Evolutionary conservation across 768 basidiomycete species (phyloP).

Genomic region (Hygrophorus russula): DNA sequence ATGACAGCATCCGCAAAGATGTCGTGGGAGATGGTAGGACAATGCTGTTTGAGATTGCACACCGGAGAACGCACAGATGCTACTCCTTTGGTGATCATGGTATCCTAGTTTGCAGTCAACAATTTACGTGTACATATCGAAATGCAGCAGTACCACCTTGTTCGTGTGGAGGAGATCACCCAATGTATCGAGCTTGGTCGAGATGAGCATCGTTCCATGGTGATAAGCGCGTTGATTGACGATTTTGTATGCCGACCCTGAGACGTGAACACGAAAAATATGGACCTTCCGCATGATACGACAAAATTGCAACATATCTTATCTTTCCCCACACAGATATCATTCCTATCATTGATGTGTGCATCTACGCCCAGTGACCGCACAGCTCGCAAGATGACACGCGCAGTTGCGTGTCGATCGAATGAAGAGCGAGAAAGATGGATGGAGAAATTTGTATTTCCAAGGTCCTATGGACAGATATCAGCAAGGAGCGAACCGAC

Average conservation of each 20-base stretch:
- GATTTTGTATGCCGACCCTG: slow-evolving; percentile 97
- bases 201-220: slow-evolving; percentile 97
- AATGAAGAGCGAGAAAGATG: slow-evolving; percentile 77
- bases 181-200: slow-evolving; percentile 60
- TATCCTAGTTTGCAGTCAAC: slow-evolving; percentile 33
- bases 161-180: slow-evolving; percentile 53
- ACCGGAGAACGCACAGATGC: slow-evolving; percentile 91
- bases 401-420: slow-evolving; percentile 66
- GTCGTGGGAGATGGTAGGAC: slow-evolving; percentile 46
- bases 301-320: slow-evolving; percentile 61
- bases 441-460: slow-evolving; percentile 96
- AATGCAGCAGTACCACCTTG: slow-evolving; percentile 47
- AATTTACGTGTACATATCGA: background rate
- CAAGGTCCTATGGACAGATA: slow-evolving; percentile 58
- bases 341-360: slow-evolving; percentile 79
- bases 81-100: slow-evolving; percentile 78
- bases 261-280: slow-evolving; percentile 45
- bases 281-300: background rate
- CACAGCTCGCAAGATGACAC: slow-evolving; percentile 69
- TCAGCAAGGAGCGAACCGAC: background rate
- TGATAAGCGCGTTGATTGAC: slow-evolving; percentile 87
- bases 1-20: slow-evolving; percentile 61
- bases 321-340: slow-evolving; percentile 71
- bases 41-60: slow-evolving; percentile 60
- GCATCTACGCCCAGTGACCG: slow-evolving; percentile 68